Evolutionary conservation across 1,139 yeast species (phyloP).

Genomic region (Yamadazyma blattariae): DNA sequence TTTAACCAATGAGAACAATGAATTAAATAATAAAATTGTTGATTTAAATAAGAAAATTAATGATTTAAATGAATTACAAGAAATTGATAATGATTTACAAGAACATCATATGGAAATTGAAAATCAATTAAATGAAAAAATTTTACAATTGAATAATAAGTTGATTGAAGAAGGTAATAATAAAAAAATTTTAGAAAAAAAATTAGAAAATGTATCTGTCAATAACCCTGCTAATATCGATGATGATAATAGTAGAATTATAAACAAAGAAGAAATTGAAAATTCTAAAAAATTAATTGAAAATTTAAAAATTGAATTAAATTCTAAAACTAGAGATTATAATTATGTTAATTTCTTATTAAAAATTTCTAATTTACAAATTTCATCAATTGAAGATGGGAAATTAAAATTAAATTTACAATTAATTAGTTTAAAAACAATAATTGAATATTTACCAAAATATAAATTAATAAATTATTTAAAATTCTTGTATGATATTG

Average conservation of each 20-base stretch:
- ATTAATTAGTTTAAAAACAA: background rate
- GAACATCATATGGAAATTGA: constrained; percentile 54
- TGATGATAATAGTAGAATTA: background rate
- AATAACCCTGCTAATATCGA: constrained; percentile 10
- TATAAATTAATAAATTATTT: background rate
- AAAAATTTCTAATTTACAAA: constrained; percentile 3
- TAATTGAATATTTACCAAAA: background rate
- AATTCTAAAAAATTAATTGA: constrained; percentile 5
- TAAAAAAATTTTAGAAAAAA: constrained; percentile 24
- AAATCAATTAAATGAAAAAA: constrained; percentile 45
- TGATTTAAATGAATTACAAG: constrained; percentile 60
- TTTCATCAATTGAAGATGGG: background rate
- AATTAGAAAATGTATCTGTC: constrained; percentile 11
- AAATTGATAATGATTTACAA: constrained; percentile 63
- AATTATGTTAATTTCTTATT: constrained; percentile 4
- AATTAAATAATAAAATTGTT: constrained; percentile 35
- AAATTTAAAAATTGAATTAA: constrained; percentile 6
- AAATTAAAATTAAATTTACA: constrained; percentile 1
- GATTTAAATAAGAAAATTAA: constrained; percentile 41
- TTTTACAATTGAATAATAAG: constrained; percentile 29
- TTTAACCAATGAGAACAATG: constrained; percentile 54
- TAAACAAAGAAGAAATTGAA: background rate
- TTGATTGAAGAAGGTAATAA: constrained; percentile 23
- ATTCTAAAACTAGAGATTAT: constrained; percentile 6
- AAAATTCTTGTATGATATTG: background rate